Conservation (phyloP, 1,139 yeast genomes). For the Geotrichum phurueaensis region DNA sequence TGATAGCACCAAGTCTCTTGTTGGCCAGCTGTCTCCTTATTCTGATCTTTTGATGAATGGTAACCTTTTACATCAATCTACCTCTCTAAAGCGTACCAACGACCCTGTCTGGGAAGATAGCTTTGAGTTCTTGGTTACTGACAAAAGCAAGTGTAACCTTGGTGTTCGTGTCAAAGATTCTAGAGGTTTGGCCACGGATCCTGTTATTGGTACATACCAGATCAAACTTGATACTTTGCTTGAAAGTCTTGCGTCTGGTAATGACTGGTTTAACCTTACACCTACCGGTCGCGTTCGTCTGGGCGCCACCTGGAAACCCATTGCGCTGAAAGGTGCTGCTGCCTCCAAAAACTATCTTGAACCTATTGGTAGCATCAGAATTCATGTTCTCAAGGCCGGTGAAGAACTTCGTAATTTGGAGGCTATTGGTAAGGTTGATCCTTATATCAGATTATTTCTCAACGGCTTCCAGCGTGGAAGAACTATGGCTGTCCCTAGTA, state of each 20-base stretch:
- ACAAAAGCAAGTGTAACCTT: constrained; percentile 64
- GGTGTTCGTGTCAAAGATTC: constrained; percentile 61
- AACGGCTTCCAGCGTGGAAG: constrained; percentile 74
- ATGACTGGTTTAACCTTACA: constrained; percentile 63
- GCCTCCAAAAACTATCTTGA: constrained; percentile 78
- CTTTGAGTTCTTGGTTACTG: constrained; percentile 66
- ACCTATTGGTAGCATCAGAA: constrained; percentile 89
- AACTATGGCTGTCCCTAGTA: constrained; percentile 61
- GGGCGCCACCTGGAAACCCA: constrained; percentile 82
- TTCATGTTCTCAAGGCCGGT: constrained; percentile 59
- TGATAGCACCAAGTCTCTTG: constrained; percentile 55
- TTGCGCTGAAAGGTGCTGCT: constrained; percentile 51
- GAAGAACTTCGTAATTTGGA: constrained; percentile 71
- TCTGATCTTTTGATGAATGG: constrained; percentile 66
- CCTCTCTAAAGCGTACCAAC: constrained; percentile 54
- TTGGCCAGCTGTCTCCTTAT: constrained; percentile 64
- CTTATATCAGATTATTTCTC: constrained; percentile 78
- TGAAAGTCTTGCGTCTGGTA: constrained; percentile 72
- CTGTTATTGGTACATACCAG: constrained; percentile 45
- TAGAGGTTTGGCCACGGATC: constrained; percentile 54
- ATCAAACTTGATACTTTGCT: constrained; percentile 58
- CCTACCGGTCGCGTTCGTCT: constrained; percentile 66
- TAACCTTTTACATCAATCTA: constrained; percentile 52
- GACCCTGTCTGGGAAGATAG: constrained; percentile 62
- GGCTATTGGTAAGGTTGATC: constrained; percentile 84